A percentile compares a stretch with the other conserved stretches of the same genome.
Evolutionary conservation across 768 basidiomycete species (phyloP).

Genomic region (Punctularia strigosozonata): DNA sequence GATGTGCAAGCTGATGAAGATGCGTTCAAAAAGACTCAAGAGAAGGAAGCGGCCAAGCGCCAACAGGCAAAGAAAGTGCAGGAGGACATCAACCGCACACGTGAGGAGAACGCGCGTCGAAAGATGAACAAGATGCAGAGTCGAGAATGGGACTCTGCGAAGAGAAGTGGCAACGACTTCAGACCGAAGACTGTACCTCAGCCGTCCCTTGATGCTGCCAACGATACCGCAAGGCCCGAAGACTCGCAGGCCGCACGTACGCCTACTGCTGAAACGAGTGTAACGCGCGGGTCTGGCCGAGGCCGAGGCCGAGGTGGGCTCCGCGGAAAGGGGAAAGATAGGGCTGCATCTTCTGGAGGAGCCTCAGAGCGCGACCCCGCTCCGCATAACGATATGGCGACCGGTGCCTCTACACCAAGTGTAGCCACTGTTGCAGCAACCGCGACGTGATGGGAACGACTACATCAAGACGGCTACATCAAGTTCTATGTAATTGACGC

Average conservation of each 20-base stretch:
- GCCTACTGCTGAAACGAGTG: background rate
- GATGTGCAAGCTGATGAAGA: conserved; percentile 77
- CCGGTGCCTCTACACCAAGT: too few species aligned
- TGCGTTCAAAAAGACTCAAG: conserved; percentile 62
- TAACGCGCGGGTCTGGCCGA: background rate
- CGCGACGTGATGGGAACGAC: too few species aligned
- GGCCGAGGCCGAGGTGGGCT: background rate
- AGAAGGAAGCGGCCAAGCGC: conserved; percentile 45
- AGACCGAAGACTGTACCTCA: background rate
- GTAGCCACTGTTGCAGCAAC: too few species aligned
- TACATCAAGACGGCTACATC: too few species aligned
- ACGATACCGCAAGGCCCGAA: background rate
- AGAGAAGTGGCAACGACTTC: conserved; percentile 24
- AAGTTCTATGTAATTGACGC: too few species aligned
- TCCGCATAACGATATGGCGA: too few species aligned
- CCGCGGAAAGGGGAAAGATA: too few species aligned
- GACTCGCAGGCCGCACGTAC: background rate
- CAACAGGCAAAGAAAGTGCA: conserved; percentile 55
- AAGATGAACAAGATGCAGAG: conserved; percentile 73
- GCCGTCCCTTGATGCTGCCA: background rate
- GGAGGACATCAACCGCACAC: conserved; percentile 52
- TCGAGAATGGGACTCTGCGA: conserved; percentile 81
- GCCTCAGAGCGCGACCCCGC: too few species aligned
- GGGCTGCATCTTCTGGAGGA: too few species aligned
- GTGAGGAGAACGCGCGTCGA: conserved; percentile 67